Evolutionary conservation across 306 rosid species (phyloP).

Genomic region (Purshia tridentata): DNA sequence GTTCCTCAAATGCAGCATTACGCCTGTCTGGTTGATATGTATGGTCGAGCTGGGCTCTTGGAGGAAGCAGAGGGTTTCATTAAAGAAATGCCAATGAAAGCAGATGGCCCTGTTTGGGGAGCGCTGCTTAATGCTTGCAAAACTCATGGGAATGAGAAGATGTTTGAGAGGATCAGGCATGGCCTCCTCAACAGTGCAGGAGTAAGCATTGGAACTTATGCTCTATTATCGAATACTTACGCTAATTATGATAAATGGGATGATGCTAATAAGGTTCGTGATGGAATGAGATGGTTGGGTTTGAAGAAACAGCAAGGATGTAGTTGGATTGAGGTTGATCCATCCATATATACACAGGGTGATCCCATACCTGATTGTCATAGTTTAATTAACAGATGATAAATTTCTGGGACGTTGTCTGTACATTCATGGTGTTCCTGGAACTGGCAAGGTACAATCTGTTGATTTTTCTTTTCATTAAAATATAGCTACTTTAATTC

Average conservation of each 20-base stretch:
- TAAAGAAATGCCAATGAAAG: constrained; percentile 34
- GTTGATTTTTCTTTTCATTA: constrained; percentile 8
- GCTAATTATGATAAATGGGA: constrained; percentile 67
- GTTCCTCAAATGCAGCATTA: constrained; percentile 33
- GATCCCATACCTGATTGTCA: neutral
- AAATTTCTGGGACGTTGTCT: no score
- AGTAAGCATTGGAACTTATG: constrained; percentile 56
- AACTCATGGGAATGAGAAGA: constrained; percentile 56
- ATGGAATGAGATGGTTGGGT: constrained; percentile 48
- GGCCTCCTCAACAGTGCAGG: constrained; percentile 29
- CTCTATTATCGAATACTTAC: constrained; percentile 62
- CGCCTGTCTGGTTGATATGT: constrained; percentile 43
- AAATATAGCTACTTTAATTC: constrained; percentile 14
- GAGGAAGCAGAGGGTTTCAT: constrained; percentile 62
- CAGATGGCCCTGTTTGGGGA: constrained; percentile 60
- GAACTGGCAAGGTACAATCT: no score
- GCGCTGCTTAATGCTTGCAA: constrained; percentile 72
- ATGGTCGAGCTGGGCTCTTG: constrained; percentile 53
- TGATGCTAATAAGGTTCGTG: constrained; percentile 60
- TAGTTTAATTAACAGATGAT: no score
- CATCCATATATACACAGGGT: neutral
- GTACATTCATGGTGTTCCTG: no score
- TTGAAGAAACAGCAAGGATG: constrained; percentile 58
- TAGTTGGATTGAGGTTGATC: constrained; percentile 60
- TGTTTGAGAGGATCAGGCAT: constrained; percentile 46